These are phyloP conservation scores for Thalassiosira mediterranea DNA, from an alignment of 352 stramenopile species.

Conservation along the genomic window DNA sequence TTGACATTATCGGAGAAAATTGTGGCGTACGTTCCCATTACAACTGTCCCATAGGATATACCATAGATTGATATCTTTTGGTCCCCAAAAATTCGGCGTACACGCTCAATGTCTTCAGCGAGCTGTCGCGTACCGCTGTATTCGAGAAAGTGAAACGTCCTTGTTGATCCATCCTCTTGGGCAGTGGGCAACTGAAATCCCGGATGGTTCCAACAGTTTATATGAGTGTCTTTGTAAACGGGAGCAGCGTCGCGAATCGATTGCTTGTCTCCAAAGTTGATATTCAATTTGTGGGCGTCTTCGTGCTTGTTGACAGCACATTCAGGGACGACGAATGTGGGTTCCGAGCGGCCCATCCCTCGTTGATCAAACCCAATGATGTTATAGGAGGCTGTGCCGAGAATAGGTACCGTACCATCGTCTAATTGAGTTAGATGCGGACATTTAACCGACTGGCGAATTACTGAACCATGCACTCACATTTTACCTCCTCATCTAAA, in stretches of 20 bases:
- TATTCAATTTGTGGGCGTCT: not conserved
- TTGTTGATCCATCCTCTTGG: not conserved
- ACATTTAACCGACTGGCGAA: too few relatives aligned
- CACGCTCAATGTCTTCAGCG: slow-evolving; percentile 31
- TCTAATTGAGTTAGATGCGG: too few relatives aligned
- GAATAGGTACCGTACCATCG: not conserved
- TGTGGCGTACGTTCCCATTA: slow-evolving; percentile 29
- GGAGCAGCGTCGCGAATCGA: slow-evolving; percentile 9
- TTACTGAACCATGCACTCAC: too few relatives aligned
- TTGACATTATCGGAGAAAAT: slow-evolving; percentile 21
- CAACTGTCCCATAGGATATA: slow-evolving; percentile 32
- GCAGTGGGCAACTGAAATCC: slow-evolving; percentile 6
- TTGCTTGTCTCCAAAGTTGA: slow-evolving; percentile 8
- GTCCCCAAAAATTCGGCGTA: slow-evolving; percentile 17
- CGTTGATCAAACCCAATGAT: slow-evolving; percentile 33
- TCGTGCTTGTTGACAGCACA: slow-evolving; percentile 11
- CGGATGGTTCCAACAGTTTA: slow-evolving; percentile 14
- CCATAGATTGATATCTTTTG: slow-evolving; percentile 28
- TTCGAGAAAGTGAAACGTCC: slow-evolving; percentile 30
- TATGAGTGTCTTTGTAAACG: slow-evolving; percentile 7
- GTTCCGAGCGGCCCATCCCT: slow-evolving; percentile 15
- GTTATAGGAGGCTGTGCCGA: slow-evolving; percentile 15
- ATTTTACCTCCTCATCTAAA: not conserved
- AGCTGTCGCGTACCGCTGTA: slow-evolving; percentile 26
- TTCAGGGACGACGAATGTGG: slow-evolving; percentile 10